Conservation (phyloP, 2,329 filamentous ascomycete species). For the Davidsoniella australis region DNA sequence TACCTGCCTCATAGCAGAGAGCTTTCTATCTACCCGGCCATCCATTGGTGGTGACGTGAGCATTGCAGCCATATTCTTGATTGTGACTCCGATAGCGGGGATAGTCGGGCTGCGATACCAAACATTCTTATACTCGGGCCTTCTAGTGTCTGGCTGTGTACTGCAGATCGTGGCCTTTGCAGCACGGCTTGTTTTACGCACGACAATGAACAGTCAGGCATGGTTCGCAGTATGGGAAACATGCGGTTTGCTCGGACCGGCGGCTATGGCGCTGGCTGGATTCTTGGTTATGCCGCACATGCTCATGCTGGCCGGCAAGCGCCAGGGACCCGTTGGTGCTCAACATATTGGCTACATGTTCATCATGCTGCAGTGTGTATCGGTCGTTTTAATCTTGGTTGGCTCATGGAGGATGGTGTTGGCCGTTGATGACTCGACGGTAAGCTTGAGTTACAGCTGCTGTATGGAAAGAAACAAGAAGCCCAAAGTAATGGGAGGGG, state of each 20-base stretch:
- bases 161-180: constrained; percentile 30
- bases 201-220: constrained; percentile 18
- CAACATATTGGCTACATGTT: constrained; percentile 21
- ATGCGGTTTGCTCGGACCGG: constrained; percentile 30
- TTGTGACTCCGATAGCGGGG: constrained; percentile 23
- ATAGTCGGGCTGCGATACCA: constrained; percentile 24
- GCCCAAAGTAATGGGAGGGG: too few species aligned
- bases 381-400: constrained; percentile 22
- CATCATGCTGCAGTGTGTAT: constrained; percentile 20
- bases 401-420: constrained; percentile 25
- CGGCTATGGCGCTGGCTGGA: constrained; percentile 27
- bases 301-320: constrained; percentile 29
- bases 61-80: constrained; percentile 24
- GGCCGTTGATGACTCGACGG: constrained; percentile 19
- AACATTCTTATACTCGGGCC: constrained; percentile 25
- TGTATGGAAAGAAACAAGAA: not conserved
- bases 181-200: constrained; percentile 27
- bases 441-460: constrained; percentile 17
- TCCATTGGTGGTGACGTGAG: constrained; percentile 23
- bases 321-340: constrained; percentile 22
- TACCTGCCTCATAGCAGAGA: too few species aligned
- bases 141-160: constrained; percentile 24
- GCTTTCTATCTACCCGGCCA: too few species aligned
- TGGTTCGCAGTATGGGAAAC: constrained; percentile 29
- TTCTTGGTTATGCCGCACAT: constrained; percentile 30